Base-by-base conservation (phyloP, 176 grass and related monocot species). In the Avena sativa region DNA sequence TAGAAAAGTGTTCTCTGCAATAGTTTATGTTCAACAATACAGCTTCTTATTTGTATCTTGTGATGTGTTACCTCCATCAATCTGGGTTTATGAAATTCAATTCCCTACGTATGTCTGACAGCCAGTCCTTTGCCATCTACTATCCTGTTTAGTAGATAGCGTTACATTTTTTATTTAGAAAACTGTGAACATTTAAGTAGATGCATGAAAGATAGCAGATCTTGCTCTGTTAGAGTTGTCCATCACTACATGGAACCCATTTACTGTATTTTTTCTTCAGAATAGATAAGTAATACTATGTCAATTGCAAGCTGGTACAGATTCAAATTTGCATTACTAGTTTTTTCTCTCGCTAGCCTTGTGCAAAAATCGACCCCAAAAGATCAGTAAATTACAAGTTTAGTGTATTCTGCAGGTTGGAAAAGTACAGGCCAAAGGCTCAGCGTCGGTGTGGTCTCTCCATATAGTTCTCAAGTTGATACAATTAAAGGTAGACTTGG, bases 381-480 rank as follows among this genome's bases (percentile, higher is more conserved):
- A 58, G 68, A 72, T 87, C n/a, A 77, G 9, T 73, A 60, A 44
- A 49, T 81, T 78, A 57, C 20, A 17, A 28, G 16, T 50, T 80
- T 32, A 13, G 83, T 60, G 67, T 12, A 1, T 25, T 48, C 17
- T 83, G 86, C 89, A 97, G 95, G 61, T 68, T 89, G 88, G 85
- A 84, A 85, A 23, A 78, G 8, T 60, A 90, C 40, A 9, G 17
- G 59, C n/a, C 51, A 91, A 89, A 25, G 48, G 72, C 76, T 95
- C 73, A 87, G 89, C 20, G 32, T 93, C 3, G 95, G 95, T 16
- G 74, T 98, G 10, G 80, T 95, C 12, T 98, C 95, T 80, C 95
- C 95, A 10, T 98, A 92, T 81, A 65, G 43, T 77, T 86, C 91
- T 21, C 95, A 98, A 81, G 80, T 98, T 62, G 79, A 76, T 30